phyloP scores from a whole-genome alignment of 2,329 filamentous ascomycete species.

The Ampelomyces quisqualis region DNA sequence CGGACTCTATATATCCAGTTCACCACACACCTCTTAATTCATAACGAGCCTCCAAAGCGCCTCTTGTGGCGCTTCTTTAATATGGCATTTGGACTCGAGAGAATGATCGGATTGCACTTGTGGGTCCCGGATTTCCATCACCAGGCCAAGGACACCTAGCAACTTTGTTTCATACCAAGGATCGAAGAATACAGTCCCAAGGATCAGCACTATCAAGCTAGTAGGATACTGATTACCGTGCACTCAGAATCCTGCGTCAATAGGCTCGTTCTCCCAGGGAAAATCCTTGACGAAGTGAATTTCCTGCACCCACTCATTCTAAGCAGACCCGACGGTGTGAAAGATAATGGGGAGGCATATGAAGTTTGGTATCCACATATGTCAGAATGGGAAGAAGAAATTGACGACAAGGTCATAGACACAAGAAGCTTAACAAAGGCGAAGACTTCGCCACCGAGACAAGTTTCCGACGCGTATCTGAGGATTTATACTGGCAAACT shows the following conservation, averaged over 20 bases:
- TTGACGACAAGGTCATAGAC: background rate
- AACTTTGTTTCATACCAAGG: background rate
- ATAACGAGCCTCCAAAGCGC: background rate
- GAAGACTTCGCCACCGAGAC: too few species aligned
- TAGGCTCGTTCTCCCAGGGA: background rate
- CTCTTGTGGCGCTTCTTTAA: slow-evolving; percentile 1
- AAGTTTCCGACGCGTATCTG: background rate
- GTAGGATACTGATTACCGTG: background rate
- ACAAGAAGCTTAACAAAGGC: background rate
- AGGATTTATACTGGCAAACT: slow-evolving; percentile 2
- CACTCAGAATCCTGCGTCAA: background rate
- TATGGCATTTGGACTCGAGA: background rate
- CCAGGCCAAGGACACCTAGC: background rate
- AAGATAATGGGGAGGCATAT: background rate
- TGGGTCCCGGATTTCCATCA: slow-evolving; percentile 6
- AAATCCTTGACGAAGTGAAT: background rate
- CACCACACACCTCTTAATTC: background rate
- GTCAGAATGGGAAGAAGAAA: background rate
- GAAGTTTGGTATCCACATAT: background rate
- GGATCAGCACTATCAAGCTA: background rate
- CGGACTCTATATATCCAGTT: background rate
- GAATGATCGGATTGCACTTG: background rate
- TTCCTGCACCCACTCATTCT: background rate
- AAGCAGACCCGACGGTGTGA: background rate
- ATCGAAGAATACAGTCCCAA: background rate